Evolutionary conservation across 1,139 yeast genomes (phyloP).

Genomic region (Blastobotrys proliferans): DNA sequence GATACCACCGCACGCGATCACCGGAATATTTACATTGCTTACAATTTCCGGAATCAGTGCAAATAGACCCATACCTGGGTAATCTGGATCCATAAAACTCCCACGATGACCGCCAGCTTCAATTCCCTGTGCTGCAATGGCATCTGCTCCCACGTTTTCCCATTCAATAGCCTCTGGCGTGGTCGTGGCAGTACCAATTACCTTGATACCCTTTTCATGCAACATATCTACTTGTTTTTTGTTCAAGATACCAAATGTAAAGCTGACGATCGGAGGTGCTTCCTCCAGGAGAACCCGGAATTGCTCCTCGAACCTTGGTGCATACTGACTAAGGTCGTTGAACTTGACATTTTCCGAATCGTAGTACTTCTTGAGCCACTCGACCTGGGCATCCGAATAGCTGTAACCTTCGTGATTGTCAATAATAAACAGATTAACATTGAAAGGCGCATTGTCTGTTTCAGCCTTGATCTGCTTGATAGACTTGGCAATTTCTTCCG

Average conservation of each 20-base stretch:
- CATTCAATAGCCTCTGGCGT: conserved; percentile 39
- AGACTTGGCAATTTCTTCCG: conserved; percentile 21
- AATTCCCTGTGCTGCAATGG: conserved; percentile 44
- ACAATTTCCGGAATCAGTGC: no score
- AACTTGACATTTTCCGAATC: conserved; percentile 15
- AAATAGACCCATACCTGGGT: no score
- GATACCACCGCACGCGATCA: no score
- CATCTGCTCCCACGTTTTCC: conserved; percentile 38
- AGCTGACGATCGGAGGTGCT: conserved; percentile 39
- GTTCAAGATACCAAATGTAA: conserved; percentile 43
- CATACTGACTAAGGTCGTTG: conserved; percentile 15
- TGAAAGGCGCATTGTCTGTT: conserved; percentile 30
- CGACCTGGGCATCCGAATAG: conserved; percentile 10
- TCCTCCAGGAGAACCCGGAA: conserved; percentile 20
- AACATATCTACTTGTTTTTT: conserved; percentile 31
- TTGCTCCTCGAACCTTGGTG: conserved; percentile 22
- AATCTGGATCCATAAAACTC: no score
- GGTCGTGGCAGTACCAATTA: conserved; percentile 44
- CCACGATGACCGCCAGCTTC: conserved; percentile 58
- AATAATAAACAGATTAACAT: conserved; percentile 39
- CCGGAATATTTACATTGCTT: no score
- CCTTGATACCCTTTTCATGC: conserved; percentile 32
- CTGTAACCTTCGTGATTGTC: conserved; percentile 16
- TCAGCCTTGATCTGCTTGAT: conserved; percentile 17
- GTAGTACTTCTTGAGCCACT: conserved; percentile 18